Evolutionary conservation across 176 grass and related monocot species (phyloP).

Genomic region (Avena sativa): DNA sequence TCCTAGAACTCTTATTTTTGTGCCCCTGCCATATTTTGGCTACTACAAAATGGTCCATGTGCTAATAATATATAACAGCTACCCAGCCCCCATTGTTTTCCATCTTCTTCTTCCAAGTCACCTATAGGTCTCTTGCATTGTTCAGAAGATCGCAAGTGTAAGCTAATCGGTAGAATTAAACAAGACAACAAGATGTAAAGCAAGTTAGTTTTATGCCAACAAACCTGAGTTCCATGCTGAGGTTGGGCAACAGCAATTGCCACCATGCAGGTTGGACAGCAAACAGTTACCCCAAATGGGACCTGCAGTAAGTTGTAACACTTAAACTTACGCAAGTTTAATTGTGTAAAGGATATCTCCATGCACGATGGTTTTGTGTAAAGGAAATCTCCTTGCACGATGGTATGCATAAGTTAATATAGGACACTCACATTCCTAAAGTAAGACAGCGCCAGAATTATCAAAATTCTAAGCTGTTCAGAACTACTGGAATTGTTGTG

Average conservation of each 20-base stretch:
- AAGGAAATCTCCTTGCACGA: constrained; percentile 8
- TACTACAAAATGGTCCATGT: neutral
- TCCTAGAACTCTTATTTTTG: neutral
- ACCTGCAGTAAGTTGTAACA: constrained; percentile 59
- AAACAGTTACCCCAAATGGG: constrained; percentile 73
- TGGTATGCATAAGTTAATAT: neutral
- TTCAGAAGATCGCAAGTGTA: neutral
- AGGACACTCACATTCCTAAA: neutral
- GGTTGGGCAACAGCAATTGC: constrained; percentile 89
- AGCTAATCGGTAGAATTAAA: neutral
- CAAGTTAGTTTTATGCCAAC: constrained; percentile 25
- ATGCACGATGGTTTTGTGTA: neutral
- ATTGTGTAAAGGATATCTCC: neutral
- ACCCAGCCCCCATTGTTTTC: neutral
- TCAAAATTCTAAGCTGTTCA: constrained; percentile 1
- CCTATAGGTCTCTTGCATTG: neutral
- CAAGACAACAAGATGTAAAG: neutral
- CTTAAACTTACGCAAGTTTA: neutral
- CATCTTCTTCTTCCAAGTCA: constrained; percentile 2
- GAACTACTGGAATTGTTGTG: neutral
- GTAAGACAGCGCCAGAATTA: neutral
- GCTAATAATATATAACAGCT: constrained; percentile 8
- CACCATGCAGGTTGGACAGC: constrained; percentile 89
- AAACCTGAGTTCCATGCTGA: constrained; percentile 90
- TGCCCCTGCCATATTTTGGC: neutral